Evolutionary conservation across 2,329 filamentous ascomycete genomes (phyloP).

Genomic region (Pseudopyrenochaeta lycopersici): DNA sequence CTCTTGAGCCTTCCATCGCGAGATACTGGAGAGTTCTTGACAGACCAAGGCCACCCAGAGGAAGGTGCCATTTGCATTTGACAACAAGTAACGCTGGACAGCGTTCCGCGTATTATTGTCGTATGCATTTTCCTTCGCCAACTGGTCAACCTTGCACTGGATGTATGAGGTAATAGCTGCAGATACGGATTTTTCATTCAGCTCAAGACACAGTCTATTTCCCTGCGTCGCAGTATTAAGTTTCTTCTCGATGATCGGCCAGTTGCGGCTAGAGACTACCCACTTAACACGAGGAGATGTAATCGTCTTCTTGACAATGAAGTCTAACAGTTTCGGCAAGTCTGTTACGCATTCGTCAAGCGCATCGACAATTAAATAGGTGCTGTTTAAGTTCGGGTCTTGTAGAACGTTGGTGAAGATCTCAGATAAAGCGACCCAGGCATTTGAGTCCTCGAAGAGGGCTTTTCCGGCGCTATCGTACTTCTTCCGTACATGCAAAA

Average conservation of each 20-base stretch:
- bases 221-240: slow-evolving; percentile 32
- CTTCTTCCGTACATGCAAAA: too few relatives aligned
- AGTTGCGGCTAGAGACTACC: slow-evolving; percentile 27
- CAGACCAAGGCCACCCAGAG: slow-evolving; percentile 39
- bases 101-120: slow-evolving; percentile 50
- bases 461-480: slow-evolving; percentile 13
- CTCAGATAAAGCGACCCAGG: slow-evolving; percentile 13
- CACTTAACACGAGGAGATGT: too few relatives aligned
- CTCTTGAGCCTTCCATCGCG: slow-evolving; percentile 16
- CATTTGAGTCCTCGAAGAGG: slow-evolving; percentile 43
- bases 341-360: slow-evolving; percentile 16
- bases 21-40: slow-evolving; percentile 38
- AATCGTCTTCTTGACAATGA: slow-evolving; percentile 8
- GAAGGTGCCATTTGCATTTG: too few relatives aligned
- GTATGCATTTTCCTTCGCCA: slow-evolving; percentile 37
- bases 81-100: slow-evolving; percentile 27
- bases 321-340: slow-evolving; percentile 7
- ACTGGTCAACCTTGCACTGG: slow-evolving; percentile 37
- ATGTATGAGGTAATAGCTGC: slow-evolving; percentile 52
- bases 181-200: slow-evolving; percentile 47
- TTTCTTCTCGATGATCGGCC: slow-evolving; percentile 43
- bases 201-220: slow-evolving; percentile 41
- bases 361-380: slow-evolving; percentile 14
- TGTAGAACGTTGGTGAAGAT: slow-evolving; percentile 53
- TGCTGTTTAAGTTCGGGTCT: slow-evolving; percentile 31